phyloP scores from a whole-genome alignment of 2,329 filamentous ascomycete genomes.

The Trichoderma lentiforme region DNA sequence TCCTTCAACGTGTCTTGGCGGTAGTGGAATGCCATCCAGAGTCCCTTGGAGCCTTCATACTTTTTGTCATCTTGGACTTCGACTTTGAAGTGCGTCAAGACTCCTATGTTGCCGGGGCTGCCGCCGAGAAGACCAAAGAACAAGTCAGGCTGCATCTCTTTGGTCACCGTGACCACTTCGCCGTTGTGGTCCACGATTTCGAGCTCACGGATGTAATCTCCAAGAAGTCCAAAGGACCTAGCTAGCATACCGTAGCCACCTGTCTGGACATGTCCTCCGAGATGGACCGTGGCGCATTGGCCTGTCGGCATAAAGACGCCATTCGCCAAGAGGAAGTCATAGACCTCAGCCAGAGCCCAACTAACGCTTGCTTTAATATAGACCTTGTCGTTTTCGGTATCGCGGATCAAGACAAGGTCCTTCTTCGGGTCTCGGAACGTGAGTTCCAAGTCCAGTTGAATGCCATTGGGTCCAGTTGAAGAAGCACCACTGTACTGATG shows the following conservation, averaged over 20 bases:
- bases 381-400: not conserved
- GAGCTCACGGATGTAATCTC: not conserved
- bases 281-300: not conserved
- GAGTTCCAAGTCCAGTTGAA: not conserved
- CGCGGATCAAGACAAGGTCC: not conserved
- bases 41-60: not conserved
- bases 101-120: not conserved
- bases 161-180: not conserved
- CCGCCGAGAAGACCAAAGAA: conserved; percentile 1
- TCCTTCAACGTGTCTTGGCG: not conserved
- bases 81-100: not conserved
- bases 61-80: conserved; percentile 4
- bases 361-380: not conserved
- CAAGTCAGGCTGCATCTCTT: not conserved
- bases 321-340: not conserved
- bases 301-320: not conserved
- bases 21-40: conserved; percentile 3
- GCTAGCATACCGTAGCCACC: not conserved
- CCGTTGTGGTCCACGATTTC: not conserved
- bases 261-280: not conserved
- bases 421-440: not conserved
- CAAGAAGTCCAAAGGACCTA: not conserved
- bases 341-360: not conserved
- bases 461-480: not conserved
- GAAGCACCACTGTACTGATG: conserved; percentile 3